phyloP scores from a whole-genome alignment of 805 yeast species.

The Starmera dryadoides region DNA sequence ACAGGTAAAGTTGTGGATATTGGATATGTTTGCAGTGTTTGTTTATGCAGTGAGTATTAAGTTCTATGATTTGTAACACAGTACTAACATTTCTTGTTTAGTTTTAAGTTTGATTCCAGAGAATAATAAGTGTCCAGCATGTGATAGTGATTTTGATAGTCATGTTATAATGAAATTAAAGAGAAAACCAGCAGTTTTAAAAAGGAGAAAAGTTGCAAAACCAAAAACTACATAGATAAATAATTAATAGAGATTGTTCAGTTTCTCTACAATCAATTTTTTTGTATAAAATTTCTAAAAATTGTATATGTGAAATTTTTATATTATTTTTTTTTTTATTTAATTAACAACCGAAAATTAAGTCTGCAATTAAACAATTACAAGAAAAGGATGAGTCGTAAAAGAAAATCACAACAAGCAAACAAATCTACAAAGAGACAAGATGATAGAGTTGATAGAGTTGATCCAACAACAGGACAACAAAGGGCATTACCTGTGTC shows the following conservation, averaged over 20 bases:
- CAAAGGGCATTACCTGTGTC: constrained; percentile 1
- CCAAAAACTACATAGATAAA: background rate
- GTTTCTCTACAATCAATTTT: no score
- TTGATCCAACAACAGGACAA: background rate
- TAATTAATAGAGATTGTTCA: no score
- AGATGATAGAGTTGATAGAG: background rate
- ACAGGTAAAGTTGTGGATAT: constrained; percentile 88
- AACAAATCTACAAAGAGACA: background rate
- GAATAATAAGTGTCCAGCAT: constrained; percentile 72
- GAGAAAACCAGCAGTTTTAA: constrained; percentile 49
- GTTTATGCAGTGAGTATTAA: constrained; percentile 56
- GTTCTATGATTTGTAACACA: background rate
- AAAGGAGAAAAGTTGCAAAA: constrained; percentile 17
- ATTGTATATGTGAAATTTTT: no score
- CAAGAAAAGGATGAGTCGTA: no score
- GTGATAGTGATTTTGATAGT: constrained; percentile 71
- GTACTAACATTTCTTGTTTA: background rate
- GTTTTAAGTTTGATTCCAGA: constrained; percentile 62
- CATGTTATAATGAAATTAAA: constrained; percentile 49
- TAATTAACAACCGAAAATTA: no score
- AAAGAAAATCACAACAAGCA: no score
- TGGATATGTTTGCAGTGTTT: constrained; percentile 93
- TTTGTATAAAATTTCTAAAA: background rate
- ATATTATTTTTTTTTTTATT: no score
- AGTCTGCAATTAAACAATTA: no score